Base-by-base conservation (phyloP, 129 eudicot genomes). In the Mikania micrantha region DNA sequence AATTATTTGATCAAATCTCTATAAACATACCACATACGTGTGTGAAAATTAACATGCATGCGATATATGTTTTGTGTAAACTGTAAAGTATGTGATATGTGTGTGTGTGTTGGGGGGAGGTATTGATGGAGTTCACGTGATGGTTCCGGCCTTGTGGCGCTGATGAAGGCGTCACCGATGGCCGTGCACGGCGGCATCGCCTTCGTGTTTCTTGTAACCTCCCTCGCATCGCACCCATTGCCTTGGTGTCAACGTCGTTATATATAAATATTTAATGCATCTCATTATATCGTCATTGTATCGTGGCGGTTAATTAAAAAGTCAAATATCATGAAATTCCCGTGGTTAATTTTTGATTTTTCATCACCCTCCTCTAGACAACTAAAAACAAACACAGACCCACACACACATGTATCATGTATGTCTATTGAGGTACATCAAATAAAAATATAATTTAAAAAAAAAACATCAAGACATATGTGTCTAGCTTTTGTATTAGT, bases 151-250 rank as follows among this genome's bases (percentile, higher is more conserved):
- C n/a, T n/a, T n/a, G n/a, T n/a, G n/a, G 69, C 74, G 74, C 27
- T 66, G 62, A 75, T 59, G 74, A 32, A 47, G 80, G 74, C 80
- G 70, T 75, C 61, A 75, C 74, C 80, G 80, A 75, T 75, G 80
- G 80, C 80, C 80, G 80, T 75, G 80, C 74, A 67, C 80, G 80
- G 80, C 74, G 74, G 74, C 80, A 75, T 67, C 80, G 80, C 80
- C 80, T 75, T 67, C 54, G 65, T 64, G 20, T 66, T 45, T 74
- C 61, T 58, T 75, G 54, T 67, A n/a, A n/a, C n/a, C n/a, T n/a
- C n/a, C n/a, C n/a, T 49, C 67, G 44, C 31, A 58, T 75, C 69
- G 54, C 16, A 41, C 50, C 73, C 31, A 56, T 66, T 73, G 41
- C 73, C 35, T 67, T 67, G 70, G 80, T n/a, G n/a, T 75, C 80